phyloP scores from a whole-genome alignment of 495 filamentous ascomycete species.

The Annulohypoxylon moriforme region DNA sequence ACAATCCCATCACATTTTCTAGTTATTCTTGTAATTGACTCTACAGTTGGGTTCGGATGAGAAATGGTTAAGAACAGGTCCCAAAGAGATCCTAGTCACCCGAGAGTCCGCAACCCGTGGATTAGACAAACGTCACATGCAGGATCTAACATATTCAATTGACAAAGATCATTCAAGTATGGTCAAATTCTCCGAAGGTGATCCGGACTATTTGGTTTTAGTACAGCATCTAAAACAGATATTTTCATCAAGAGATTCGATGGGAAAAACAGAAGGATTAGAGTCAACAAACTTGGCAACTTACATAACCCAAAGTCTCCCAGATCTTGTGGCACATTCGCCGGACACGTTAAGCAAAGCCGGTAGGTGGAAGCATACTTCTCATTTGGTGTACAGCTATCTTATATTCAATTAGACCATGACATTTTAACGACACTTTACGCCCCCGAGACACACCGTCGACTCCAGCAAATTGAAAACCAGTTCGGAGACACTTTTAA shows the following conservation, averaged over 20 bases:
- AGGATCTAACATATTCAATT: background rate
- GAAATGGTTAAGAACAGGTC: slow-evolving; percentile 10
- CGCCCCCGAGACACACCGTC: background rate
- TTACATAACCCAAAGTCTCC: background rate
- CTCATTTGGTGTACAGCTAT: background rate
- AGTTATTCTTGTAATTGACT: background rate
- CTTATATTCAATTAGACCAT: background rate
- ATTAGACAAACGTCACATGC: too few relatives aligned
- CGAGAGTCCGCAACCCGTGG: slow-evolving; percentile 5
- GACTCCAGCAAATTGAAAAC: slow-evolving; percentile 15
- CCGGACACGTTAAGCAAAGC: background rate
- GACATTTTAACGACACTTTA: slow-evolving; percentile 4
- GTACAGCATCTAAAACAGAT: slow-evolving; percentile 6
- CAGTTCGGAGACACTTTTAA: slow-evolving; percentile 25
- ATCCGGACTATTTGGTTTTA: background rate
- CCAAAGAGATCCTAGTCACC: background rate
- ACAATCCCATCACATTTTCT: background rate
- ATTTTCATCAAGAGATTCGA: background rate
- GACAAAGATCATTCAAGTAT: slow-evolving; percentile 5
- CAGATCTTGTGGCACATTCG: background rate
- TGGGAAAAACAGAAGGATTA: background rate
- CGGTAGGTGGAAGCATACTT: background rate
- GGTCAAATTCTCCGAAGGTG: slow-evolving; percentile 5
- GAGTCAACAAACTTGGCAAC: background rate
- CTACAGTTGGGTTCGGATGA: slow-evolving; percentile 15